Evolutionary conservation across 164 flowering plant genomes (phyloP), one percentile per base, ranked within the genome.

Genomic region (Dillenia suffruticosa): DNA sequence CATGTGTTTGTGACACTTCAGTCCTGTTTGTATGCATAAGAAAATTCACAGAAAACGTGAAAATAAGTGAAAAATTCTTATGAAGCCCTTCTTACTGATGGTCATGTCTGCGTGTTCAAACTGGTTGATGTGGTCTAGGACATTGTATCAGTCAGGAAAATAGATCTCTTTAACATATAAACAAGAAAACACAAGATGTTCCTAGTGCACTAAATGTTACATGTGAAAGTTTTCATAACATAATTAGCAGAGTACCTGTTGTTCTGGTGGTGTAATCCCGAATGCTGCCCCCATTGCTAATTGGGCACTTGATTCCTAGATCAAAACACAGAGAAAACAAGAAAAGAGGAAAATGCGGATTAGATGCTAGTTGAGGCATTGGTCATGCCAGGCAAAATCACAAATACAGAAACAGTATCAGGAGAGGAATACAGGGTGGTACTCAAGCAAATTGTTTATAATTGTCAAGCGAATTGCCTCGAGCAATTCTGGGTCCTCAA

Each of bases 381-480:
- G 7, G 40, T 5, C 40, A 32, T 32, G 40, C 40, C 40, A 32
- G 40, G 6, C 3, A 2, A 2, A 1, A 26, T 26, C 3, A 26
- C 40, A 26, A 26, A 26, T 26, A 26, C 40, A 26, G 3, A 26
- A 6, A 32, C 40, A 26, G n/a, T 43, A 32, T 24, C 19, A 54
- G 46, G 15, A 60, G 32, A 49, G 54, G 56, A 54, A 63, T 86
- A 95, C 98, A 71, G 97, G 99, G 72, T 95, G 99, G 73, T 86
- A 95, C 71, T 89, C 57, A 13, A 95, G 79, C 69, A 95, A 54
- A 71, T 95, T 95, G 83, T 87, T 92, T 69, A 95, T 92, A 61
- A 95, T 81, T 40, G 97, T 92, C 82, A 92, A 77, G 50, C 99
- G 94, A 76, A 95, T 92, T 58, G 94, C 88, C 78, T 95, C 99